phyloP scores from a whole-genome alignment of 805 yeast species.

The Pichia paraexigua region DNA sequence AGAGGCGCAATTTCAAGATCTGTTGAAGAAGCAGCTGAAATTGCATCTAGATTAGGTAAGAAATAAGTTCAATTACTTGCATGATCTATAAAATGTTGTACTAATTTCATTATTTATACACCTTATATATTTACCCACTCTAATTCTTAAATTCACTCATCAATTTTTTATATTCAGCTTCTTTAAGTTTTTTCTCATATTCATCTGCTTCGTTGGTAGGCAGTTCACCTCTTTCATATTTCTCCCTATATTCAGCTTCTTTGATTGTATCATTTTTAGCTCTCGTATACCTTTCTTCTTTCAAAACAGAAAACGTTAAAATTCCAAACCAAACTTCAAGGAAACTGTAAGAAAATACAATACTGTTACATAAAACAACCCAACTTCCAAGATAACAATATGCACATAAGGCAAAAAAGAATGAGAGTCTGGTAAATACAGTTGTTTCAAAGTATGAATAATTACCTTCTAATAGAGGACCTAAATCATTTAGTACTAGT shows the following conservation, averaged over 20 bases:
- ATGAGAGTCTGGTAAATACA: slow-evolving; percentile 48
- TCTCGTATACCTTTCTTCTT: slow-evolving; percentile 53
- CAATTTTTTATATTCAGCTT: slow-evolving; percentile 25
- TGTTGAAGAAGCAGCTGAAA: slow-evolving; percentile 84
- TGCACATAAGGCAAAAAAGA: slow-evolving; percentile 42
- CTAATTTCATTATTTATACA: not conserved
- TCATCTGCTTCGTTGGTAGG: slow-evolving; percentile 14
- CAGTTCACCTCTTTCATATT: slow-evolving; percentile 24
- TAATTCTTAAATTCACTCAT: slow-evolving; percentile 24
- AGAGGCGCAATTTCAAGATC: slow-evolving; percentile 84
- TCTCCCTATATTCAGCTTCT: slow-evolving; percentile 18
- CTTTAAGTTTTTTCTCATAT: slow-evolving; percentile 19
- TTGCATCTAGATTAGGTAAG: slow-evolving; percentile 55
- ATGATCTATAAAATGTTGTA: not conserved
- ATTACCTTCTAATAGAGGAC: slow-evolving; percentile 46
- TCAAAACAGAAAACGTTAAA: slow-evolving; percentile 49
- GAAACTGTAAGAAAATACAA: slow-evolving; percentile 52
- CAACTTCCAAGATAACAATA: slow-evolving; percentile 40
- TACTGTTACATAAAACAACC: slow-evolving; percentile 48
- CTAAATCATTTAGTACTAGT: slow-evolving; percentile 44
- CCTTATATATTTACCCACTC: not conserved
- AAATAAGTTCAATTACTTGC: slow-evolving; percentile 23
- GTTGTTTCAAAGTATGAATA: slow-evolving; percentile 46
- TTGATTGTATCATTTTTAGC: slow-evolving; percentile 27
- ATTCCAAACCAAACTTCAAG: slow-evolving; percentile 66